These are phyloP conservation scores for Boechera retrofracta DNA, from an alignment of 345 rosid genomes.

Conservation along the genomic window DNA sequence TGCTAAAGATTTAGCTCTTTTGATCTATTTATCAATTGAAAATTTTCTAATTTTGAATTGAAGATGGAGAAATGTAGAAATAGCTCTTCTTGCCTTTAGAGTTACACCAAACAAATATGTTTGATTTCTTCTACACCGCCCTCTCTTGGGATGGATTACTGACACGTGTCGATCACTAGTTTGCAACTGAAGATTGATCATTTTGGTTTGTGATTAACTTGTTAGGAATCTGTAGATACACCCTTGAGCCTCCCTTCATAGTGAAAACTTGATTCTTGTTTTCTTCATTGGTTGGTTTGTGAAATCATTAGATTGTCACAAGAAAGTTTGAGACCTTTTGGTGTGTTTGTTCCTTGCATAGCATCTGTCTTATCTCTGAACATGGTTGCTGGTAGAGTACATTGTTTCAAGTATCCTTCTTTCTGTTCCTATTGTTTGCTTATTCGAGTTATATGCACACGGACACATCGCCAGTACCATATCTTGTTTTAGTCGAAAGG, in stretches of 20 bases:
- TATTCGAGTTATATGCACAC: not conserved
- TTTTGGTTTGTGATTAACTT: conserved; percentile 16
- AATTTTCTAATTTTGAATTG: not conserved
- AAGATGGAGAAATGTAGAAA: conserved; percentile 18
- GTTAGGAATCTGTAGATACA: conserved; percentile 20
- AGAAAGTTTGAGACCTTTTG: conserved; percentile 11
- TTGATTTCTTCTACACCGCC: not conserved
- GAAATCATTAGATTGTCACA: conserved; percentile 1
- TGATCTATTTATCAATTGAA: not conserved
- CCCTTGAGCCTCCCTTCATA: not conserved
- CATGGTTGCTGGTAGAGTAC: not conserved
- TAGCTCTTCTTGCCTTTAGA: not conserved
- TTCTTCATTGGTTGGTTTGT: conserved; percentile 12
- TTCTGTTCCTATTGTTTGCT: conserved; percentile 3
- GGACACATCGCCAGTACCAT: not conserved
- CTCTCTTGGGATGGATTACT: conserved; percentile 14
- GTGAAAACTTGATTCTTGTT: conserved; percentile 7
- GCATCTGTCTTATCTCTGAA: not conserved
- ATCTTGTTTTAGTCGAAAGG: not conserved
- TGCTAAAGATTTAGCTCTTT: conserved; percentile 27
- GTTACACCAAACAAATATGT: not conserved
- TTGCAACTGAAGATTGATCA: not conserved
- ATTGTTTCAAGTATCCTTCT: not conserved
- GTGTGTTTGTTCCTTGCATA: conserved; percentile 17
- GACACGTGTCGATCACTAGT: conserved; percentile 17